Evolutionary conservation across 768 basidiomycete genomes (phyloP), one percentile per base, ranked within the genome.

Genomic region (Serendipita sp.): DNA sequence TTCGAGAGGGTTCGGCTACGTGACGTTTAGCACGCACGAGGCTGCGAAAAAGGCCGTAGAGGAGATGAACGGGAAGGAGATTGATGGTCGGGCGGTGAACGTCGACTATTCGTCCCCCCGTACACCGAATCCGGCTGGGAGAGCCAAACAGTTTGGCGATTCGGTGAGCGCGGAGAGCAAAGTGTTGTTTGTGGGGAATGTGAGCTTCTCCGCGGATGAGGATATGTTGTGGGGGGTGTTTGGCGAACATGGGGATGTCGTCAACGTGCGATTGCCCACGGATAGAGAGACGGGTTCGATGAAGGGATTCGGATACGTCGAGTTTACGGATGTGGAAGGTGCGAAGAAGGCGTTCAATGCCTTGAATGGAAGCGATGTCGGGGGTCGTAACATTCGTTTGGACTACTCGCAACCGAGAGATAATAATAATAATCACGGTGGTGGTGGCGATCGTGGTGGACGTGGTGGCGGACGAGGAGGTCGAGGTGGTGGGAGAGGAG

Each of bases 231-330:
- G 92, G 91, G 82, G 88, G 72, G 79, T 83, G 67, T 99, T 98
- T 73, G 85, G 83, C 66, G 90, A 92, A 70, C 85, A 85, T 71
- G 90, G 90, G 63, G 78, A 82, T 44, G 82, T 96, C 65, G 88
- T 88, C 76, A 85, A 77, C 69, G 90, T 97, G 42, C 83, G 93
- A 62, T 75, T 99, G 58, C 92, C 93, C 31, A 96, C 93, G 42
- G 93, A 98, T 73, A 79, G 90, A 67, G 96, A 99, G 58, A 81
- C 87, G 4, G 93, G 92, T 30, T 80, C 78, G 65, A 85, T 90
- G 50, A 98, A 97, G 74, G 96, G 96, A 69, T 98, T 95, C 74
- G 96, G 85, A 22, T 98, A 98, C 74, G 88, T 99, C 70, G 92
- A 97, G 73, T 96, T 94, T 73, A 82, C 85, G 67, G 84, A 86